These are phyloP conservation scores for Boletus edulis DNA, from an alignment of 768 basidiomycete genomes.

Conservation along the genomic window DNA sequence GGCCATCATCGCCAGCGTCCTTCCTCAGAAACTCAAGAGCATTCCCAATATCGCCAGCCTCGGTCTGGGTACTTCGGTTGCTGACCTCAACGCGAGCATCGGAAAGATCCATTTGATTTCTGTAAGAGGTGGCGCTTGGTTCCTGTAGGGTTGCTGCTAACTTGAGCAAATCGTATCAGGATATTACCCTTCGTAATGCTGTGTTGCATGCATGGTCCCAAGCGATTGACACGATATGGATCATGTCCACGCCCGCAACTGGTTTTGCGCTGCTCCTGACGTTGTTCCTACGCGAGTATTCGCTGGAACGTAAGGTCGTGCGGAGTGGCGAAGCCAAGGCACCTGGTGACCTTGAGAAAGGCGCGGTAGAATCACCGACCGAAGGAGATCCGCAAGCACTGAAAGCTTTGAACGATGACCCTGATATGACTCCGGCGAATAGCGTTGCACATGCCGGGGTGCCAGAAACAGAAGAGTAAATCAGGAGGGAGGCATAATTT, in stretches of 20 bases:
- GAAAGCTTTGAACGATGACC: background rate
- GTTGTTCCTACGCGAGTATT: constrained; percentile 59
- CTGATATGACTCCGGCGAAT: background rate
- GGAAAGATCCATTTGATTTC: constrained; percentile 36
- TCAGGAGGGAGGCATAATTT: background rate
- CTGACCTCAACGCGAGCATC: constrained; percentile 47
- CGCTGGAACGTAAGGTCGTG: constrained; percentile 52
- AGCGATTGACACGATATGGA: constrained; percentile 64
- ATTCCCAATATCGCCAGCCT: constrained; percentile 34
- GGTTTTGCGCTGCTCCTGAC: constrained; percentile 51
- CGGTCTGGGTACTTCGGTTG: constrained; percentile 36
- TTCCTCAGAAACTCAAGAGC: constrained; percentile 30
- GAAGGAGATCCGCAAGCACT: background rate
- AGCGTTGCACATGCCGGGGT: background rate
- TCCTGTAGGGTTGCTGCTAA: background rate
- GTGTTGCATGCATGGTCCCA: constrained; percentile 65
- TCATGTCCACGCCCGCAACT: constrained; percentile 56
- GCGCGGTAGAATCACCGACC: background rate
- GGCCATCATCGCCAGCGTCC: constrained; percentile 62
- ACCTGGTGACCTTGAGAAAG: constrained; percentile 33
- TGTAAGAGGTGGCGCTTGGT: constrained; percentile 2
- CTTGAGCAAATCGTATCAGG: constrained; percentile 29
- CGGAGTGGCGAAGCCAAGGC: constrained; percentile 29
- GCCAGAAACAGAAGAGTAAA: background rate
- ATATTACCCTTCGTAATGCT: constrained; percentile 45